Evolutionary conservation across 2,329 filamentous ascomycete species (phyloP).

Genomic region (Elsinoe ampelina): DNA sequence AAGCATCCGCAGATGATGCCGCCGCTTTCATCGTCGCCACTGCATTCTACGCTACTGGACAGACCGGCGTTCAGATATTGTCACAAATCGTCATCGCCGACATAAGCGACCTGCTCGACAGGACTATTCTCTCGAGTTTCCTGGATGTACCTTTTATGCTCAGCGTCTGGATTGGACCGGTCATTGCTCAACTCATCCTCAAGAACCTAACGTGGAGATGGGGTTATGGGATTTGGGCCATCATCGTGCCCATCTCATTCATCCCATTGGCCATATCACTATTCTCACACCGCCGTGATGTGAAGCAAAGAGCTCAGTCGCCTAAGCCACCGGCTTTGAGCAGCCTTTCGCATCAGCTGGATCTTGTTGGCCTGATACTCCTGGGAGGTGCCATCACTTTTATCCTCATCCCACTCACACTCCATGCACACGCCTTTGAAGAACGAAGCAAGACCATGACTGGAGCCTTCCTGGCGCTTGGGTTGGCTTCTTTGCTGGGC

Average conservation of each 20-base stretch:
- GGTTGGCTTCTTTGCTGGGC: conserved; percentile 45
- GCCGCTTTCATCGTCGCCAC: conserved; percentile 47
- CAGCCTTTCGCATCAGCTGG: conserved; percentile 46
- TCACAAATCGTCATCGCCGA: conserved; percentile 59
- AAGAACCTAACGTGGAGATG: conserved; percentile 47
- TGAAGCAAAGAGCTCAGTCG: conserved; percentile 40
- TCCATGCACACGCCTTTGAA: conserved; percentile 30
- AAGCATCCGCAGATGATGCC: conserved; percentile 47
- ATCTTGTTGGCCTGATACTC: conserved; percentile 38
- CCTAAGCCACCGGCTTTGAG: conserved; percentile 34
- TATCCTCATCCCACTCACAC: conserved; percentile 40
- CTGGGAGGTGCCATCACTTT: conserved; percentile 45
- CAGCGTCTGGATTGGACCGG: conserved; percentile 52
- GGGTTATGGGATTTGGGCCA: conserved; percentile 55
- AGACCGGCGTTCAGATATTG: conserved; percentile 50
- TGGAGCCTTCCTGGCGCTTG: conserved; percentile 49
- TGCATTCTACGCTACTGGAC: conserved; percentile 54
- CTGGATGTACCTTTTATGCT: conserved; percentile 52
- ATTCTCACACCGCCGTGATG: conserved; percentile 43
- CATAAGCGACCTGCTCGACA: conserved; percentile 50
- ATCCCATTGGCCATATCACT: conserved; percentile 46
- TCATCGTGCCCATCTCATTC: conserved; percentile 48
- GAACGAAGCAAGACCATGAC: conserved; percentile 37
- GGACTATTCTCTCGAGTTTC: conserved; percentile 50
- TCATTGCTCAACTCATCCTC: conserved; percentile 42